Percentiles rank a stretch among this genome's conserved stretches.
Evolutionary conservation across 345 rosid genomes (phyloP).

Genomic region (Trapa incisa): DNA sequence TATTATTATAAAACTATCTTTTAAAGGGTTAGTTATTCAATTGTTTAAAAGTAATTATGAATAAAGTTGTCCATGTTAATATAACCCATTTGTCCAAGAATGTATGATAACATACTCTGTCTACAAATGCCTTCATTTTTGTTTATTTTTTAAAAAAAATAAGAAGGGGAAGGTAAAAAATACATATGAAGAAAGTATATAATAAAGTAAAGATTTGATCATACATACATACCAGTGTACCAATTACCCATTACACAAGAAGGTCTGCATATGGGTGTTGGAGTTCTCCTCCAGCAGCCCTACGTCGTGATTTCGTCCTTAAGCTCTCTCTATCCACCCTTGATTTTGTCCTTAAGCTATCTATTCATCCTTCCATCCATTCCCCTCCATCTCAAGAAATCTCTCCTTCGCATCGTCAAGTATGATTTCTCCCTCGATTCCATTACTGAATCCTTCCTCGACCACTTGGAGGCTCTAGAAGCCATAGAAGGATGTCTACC

Average conservation of each 20-base stretch:
- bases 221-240: no score
- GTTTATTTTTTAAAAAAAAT: no score
- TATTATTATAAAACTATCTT: no score
- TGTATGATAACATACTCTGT: no score
- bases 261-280: conserved; percentile 19
- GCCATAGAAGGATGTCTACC: conserved; percentile 34
- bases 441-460: conserved; percentile 24
- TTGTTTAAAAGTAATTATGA: no score
- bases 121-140: no score
- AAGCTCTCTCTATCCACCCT: conserved; percentile 10
- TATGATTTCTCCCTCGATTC: conserved; percentile 14
- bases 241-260: not conserved
- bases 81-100: no score
- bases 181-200: no score
- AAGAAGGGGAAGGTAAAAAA: no score
- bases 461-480: conserved; percentile 20
- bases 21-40: no score
- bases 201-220: no score
- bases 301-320: conserved; percentile 6
- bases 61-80: no score
- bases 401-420: conserved; percentile 22
- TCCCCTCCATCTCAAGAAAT: conserved; percentile 13
- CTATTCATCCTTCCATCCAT: conserved; percentile 9
- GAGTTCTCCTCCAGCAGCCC: conserved; percentile 24
- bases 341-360: conserved; percentile 2